A percentile compares a stretch with the other conserved stretches of the same genome.
Conservation (phyloP, 495 filamentous ascomycete genomes). For the Bombardia bombarda region DNA sequence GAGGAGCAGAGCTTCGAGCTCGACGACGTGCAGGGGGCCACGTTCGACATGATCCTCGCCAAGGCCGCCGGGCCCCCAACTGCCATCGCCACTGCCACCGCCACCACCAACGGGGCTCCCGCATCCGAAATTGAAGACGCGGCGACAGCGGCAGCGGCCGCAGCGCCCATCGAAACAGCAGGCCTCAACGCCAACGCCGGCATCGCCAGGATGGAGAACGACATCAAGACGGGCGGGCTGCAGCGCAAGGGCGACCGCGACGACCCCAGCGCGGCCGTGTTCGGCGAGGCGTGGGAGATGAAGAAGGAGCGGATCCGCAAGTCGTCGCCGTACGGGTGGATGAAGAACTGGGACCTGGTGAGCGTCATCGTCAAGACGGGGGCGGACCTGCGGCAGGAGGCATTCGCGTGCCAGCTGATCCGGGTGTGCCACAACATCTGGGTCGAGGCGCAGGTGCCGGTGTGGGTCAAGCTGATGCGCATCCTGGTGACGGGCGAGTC, state of each 20-base stretch:
- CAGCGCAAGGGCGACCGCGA: conserved; percentile 68
- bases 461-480: conserved; percentile 74
- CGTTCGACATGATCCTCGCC: conserved; percentile 66
- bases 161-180: conserved; percentile 45
- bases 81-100: conserved; percentile 26
- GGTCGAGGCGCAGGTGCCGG: conserved; percentile 59
- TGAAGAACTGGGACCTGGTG: conserved; percentile 73
- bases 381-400: conserved; percentile 67
- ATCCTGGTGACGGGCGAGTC: conserved; percentile 73
- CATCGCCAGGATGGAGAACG: conserved; percentile 72
- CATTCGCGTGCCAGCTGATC: conserved; percentile 72
- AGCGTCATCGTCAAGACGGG: conserved; percentile 77
- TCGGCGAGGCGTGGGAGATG: conserved; percentile 67
- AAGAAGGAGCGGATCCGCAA: conserved; percentile 72
- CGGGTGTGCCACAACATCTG: conserved; percentile 67
- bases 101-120: no score
- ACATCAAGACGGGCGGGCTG: conserved; percentile 68
- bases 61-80: conserved; percentile 39
- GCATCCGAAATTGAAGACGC: conserved; percentile 29
- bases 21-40: conserved; percentile 52
- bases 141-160: conserved; percentile 22
- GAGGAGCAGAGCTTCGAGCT: conserved; percentile 69
- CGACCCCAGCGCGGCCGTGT: conserved; percentile 71
- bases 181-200: conserved; percentile 55
- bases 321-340: conserved; percentile 67